These are phyloP conservation scores for Pichia sp. DNA, from an alignment of 1,139 yeast species.

Conservation along the genomic window DNA sequence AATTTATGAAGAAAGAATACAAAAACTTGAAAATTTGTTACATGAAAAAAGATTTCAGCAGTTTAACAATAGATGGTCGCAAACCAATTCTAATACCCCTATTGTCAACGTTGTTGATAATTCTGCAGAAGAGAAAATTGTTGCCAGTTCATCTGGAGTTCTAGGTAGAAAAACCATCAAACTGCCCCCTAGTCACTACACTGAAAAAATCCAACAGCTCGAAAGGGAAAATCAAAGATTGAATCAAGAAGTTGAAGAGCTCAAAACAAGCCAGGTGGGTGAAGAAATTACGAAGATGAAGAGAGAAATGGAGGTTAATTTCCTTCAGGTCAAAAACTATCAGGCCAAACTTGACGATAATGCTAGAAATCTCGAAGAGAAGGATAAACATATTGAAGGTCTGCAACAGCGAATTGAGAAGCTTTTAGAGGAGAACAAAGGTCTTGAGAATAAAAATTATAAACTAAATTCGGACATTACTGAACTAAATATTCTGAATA, in stretches of 20 bases:
- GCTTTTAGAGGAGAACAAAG: conserved; percentile 30
- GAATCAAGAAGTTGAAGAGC: conserved; percentile 20
- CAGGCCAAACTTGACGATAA: conserved; percentile 17
- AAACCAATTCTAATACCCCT: neutral
- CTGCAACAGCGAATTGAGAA: conserved; percentile 29
- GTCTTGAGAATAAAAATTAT: conserved; percentile 30
- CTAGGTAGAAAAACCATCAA: conserved; percentile 21
- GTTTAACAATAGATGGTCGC: conserved; percentile 36
- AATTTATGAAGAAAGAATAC: conserved; percentile 57
- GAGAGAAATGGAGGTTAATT: conserved; percentile 29
- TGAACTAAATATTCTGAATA: conserved; percentile 41
- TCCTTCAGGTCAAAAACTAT: conserved; percentile 15
- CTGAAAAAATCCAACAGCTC: conserved; percentile 34
- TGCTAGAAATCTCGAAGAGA: conserved; percentile 26
- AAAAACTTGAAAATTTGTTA: conserved; percentile 58
- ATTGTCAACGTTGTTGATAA: neutral
- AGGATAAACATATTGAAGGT: conserved; percentile 26
- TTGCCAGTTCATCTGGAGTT: neutral
- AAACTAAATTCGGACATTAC: conserved; percentile 28
- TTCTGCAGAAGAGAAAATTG: neutral
- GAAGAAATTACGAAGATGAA: conserved; percentile 24
- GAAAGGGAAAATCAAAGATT: conserved; percentile 29
- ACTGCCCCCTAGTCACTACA: conserved; percentile 31
- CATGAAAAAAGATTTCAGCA: conserved; percentile 64
- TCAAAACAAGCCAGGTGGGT: conserved; percentile 26